Conservation (phyloP, 345 rosid genomes). For the Clarkia xantiana region DNA sequence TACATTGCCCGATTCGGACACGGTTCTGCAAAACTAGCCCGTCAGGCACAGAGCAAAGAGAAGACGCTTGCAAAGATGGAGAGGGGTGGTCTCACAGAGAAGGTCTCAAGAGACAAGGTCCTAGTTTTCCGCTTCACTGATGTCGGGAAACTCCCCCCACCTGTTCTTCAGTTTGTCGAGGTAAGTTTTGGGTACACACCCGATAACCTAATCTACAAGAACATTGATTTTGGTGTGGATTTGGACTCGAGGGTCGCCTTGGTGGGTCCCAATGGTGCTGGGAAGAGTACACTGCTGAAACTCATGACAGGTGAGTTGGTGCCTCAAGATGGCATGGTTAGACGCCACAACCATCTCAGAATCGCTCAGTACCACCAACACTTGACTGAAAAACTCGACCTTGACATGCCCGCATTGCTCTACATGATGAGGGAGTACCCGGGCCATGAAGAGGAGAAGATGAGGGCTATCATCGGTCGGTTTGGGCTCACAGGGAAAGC, state of each 20-base stretch:
- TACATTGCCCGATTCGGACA: conserved; percentile 98
- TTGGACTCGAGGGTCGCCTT: conserved; percentile 89
- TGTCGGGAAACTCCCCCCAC: conserved; percentile 98
- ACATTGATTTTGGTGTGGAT: conserved; percentile 88
- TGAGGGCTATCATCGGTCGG: conserved; percentile 84
- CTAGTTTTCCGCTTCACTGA: conserved; percentile 78
- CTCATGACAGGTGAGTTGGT: conserved; percentile 85
- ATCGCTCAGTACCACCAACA: conserved; percentile 97
- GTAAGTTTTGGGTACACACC: conserved; percentile 88
- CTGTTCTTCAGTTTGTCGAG: conserved; percentile 93
- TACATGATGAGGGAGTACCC: conserved; percentile 86
- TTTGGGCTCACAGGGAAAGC: conserved; percentile 94
- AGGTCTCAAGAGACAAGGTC: conserved; percentile 61
- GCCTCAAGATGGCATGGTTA: conserved; percentile 91
- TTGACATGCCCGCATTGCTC: conserved; percentile 65
- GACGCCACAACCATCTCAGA: conserved; percentile 88
- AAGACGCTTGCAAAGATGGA: conserved; percentile 99
- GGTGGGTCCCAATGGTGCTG: conserved; percentile 98
- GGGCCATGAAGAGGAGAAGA: conserved; percentile 87
- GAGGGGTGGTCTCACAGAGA: conserved; percentile 92
- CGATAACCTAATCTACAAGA: conserved; percentile 68
- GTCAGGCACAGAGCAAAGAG: conserved; percentile 99
- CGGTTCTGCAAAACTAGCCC: conserved; percentile 97
- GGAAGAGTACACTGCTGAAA: conserved; percentile 94
- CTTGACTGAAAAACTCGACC: conserved; percentile 83